Evolutionary conservation across 345 rosid species (phyloP).

Genomic region (Salix koriyanagi): DNA sequence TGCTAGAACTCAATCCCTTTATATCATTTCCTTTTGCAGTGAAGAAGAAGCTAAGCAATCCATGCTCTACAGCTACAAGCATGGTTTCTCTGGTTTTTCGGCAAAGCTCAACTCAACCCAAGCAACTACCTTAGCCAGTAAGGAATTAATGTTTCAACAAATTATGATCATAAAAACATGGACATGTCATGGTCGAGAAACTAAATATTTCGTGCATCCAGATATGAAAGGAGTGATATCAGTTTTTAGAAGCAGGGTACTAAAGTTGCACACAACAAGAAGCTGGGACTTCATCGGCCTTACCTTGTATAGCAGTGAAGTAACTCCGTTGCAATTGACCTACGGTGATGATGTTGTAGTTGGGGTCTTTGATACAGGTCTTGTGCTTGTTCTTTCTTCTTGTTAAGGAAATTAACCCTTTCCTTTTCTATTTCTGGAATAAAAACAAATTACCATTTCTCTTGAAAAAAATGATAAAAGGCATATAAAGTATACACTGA

Average conservation of each 20-base stretch:
- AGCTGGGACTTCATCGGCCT: slow-evolving; percentile 79
- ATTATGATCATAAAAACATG: too few relatives aligned
- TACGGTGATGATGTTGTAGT: slow-evolving; percentile 44
- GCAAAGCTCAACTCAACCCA: slow-evolving; percentile 51
- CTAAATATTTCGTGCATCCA: slow-evolving; percentile 14
- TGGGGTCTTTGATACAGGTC: slow-evolving; percentile 54
- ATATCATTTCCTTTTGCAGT: slow-evolving; percentile 15
- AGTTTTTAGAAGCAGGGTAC: slow-evolving; percentile 42
- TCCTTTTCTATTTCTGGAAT: too few relatives aligned
- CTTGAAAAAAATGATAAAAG: neutral
- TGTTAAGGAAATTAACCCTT: too few relatives aligned
- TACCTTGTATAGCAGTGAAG: slow-evolving; percentile 18
- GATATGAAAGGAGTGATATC: slow-evolving; percentile 50
- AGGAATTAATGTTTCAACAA: neutral
- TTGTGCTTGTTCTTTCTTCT: neutral
- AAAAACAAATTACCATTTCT: neutral
- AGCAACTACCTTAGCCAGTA: slow-evolving; percentile 50
- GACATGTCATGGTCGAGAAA: too few relatives aligned
- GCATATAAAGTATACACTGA: too few relatives aligned
- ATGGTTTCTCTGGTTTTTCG: slow-evolving; percentile 61
- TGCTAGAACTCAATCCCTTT: neutral
- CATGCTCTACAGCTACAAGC: slow-evolving; percentile 56
- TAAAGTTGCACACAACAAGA: slow-evolving; percentile 61
- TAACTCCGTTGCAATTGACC: slow-evolving; percentile 34
- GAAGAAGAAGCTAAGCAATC: slow-evolving; percentile 53